A percentile compares a stretch with the other conserved stretches of the same genome.
Conservation (phyloP, 1,284 basidiomycete genomes). For the Fomitopsis pinicola region DNA sequence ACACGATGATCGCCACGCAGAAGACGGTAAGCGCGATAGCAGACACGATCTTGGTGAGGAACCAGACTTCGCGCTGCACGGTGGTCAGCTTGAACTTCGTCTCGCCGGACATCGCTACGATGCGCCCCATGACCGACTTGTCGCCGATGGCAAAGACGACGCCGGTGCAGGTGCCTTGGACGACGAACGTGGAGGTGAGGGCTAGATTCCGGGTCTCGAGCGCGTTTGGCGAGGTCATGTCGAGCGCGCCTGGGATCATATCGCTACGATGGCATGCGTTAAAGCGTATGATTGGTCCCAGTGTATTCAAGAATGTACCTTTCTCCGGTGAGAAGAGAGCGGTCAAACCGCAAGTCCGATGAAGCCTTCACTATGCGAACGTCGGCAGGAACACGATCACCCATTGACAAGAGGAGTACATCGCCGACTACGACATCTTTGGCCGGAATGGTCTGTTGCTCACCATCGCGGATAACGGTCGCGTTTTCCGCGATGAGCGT, state of each 20-base stretch:
- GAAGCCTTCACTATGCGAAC: constrained; percentile 44
- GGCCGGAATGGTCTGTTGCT: constrained; percentile 23
- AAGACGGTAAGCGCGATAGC: constrained; percentile 37
- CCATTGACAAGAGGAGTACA: constrained; percentile 32
- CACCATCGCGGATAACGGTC: constrained; percentile 41
- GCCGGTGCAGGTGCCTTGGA: constrained; percentile 52
- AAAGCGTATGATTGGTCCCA: too few relatives aligned
- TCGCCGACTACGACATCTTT: constrained; percentile 29
- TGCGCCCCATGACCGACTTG: constrained; percentile 55
- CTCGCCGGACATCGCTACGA: constrained; percentile 50
- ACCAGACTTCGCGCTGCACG: constrained; percentile 44
- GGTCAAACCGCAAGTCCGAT: constrained; percentile 55
- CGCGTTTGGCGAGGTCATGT: constrained; percentile 50
- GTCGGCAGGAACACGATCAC: constrained; percentile 42
- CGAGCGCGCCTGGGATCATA: constrained; percentile 46
- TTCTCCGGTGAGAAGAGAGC: constrained; percentile 62
- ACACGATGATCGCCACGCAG: constrained; percentile 37
- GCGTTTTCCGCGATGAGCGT: constrained; percentile 48
- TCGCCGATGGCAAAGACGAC: constrained; percentile 58
- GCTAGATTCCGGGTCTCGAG: constrained; percentile 62
- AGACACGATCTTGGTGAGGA: constrained; percentile 46
- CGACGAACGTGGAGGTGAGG: constrained; percentile 47
- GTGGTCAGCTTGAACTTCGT: constrained; percentile 46
- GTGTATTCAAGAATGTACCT: constrained; percentile 21
- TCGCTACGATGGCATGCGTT: constrained; percentile 24